Base-by-base conservation (phyloP, 129 eudicot species). In the Centella asiatica region DNA sequence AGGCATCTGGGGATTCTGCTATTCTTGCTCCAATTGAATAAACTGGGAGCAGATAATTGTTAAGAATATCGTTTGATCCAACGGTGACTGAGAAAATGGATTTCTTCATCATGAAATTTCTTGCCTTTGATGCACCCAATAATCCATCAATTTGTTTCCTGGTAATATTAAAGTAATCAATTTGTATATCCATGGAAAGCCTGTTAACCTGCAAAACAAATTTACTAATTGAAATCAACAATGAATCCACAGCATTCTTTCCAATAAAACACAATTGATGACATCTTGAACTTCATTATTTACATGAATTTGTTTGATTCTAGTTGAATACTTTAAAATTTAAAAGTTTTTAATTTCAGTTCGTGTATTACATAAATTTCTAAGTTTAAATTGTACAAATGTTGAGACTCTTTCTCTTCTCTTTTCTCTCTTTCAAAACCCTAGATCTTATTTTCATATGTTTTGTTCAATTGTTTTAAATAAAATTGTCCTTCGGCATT, bases 1-100 rank as follows among this genome's bases (percentile, higher is more conserved):
- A 93, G 13, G 76, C 69, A 28, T 87, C 92, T 0, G 99, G 99
- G 32, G 46, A 77, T 64, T 87, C 56, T n/a, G 96, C 28, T 6
- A 93, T 83, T 63, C 99, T 78, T 22, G 95, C 85, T 68, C 96
- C 95, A 2, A 78, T 64, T 3, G 96, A 87, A 60, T 85, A 73
- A 2, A 93, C 90, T 0, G 99, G 99, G 29, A 93, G 86, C 36
- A 93, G 70, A 68, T 93, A 93, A 34, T 93, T 93, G 74, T 93
- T 93, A 34, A 93, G 89, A 40, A 93, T 87, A 65, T 93, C 99
- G 44, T 93, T 93, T 25, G 99, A 87, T 2, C 99, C 99, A 12
- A 93, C 74, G 18, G 95, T 82, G 67, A 93, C 65, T 42, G 99
- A 93, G 83, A 93, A 87, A 44, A 93, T 93, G 5, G 99, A 82